Evolutionary conservation across 2,329 filamentous ascomycete species (phyloP), one percentile per base, ranked within the genome.

Genomic region (Colletotrichum orbiculare): DNA sequence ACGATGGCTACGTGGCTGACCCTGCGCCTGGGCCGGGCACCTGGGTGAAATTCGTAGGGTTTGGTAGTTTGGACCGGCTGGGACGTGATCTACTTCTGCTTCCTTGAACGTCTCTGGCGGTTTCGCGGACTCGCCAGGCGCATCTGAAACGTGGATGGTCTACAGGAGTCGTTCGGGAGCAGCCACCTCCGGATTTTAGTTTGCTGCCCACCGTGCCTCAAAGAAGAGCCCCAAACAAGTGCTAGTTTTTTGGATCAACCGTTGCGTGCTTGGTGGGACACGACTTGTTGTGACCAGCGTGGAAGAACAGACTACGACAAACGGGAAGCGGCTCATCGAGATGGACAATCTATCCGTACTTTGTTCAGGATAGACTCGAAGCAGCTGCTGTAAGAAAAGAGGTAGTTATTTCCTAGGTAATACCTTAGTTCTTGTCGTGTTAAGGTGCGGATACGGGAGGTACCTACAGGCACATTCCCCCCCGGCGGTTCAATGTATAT

Each of bases 151-250:
- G 62, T 54, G 62, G 65, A 57, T 43, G 47, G 57, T 58, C 54
- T 49, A 46, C 59, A 66, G 58, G 68, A 67, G 68, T 64, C 64
- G 55, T 69, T 71, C 73, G 74, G 74, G 69, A 74, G 54, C 69
- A 67, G 72, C 68, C 73, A 73, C 58, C 73, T 76, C 74, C 74
- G 74, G 68, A 64, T 69, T 58, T 64, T 64, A 66, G 64, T 49
- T 60, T 64, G 60, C 60, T 61, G 55, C 56, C 50, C 42, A 58
- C 49, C 54, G 60, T 67, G 60, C 60, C 46, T 58, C 54, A 42
- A 59, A 58, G 42, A 52, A 56, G 34, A 60, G 60, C 60, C 48
- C 60, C 60, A 55, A 54, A 54, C 59, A 64, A 25, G 25, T 25
- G 17, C 17, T 17, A 3, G 17, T 17, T 17, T 17, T 17, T 46